phyloP scores from a whole-genome alignment of 2,329 filamentous ascomycete genomes.

The Helicocarpus griseus region DNA sequence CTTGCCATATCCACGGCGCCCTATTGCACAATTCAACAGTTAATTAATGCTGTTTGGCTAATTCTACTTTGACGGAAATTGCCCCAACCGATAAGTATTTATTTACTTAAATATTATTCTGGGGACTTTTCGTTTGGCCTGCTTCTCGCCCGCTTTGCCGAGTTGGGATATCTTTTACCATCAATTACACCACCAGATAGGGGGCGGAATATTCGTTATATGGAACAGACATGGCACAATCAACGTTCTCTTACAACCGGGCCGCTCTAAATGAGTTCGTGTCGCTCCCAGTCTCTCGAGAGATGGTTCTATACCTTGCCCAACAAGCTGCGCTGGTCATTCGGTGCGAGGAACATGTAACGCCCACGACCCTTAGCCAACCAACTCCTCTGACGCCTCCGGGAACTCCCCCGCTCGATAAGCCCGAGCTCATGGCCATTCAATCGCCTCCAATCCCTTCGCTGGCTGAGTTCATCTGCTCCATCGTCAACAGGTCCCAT shows the following conservation, averaged over 20 bases:
- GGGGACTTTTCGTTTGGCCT: not conserved
- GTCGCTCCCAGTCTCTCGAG: slow-evolving; percentile 36
- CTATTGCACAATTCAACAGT: not conserved
- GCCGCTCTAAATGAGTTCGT: slow-evolving; percentile 40
- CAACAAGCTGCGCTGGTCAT: slow-evolving; percentile 39
- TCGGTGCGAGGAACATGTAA: slow-evolving; percentile 43
- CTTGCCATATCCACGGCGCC: not conserved
- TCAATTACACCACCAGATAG: not conserved
- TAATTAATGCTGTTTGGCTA: not conserved
- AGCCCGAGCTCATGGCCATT: slow-evolving; percentile 18
- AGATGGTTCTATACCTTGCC: slow-evolving; percentile 40
- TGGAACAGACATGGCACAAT: slow-evolving; percentile 6
- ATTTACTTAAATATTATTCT: not conserved
- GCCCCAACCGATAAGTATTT: not conserved
- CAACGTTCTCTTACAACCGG: slow-evolving; percentile 23
- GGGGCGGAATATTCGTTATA: not conserved
- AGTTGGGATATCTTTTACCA: not conserved
- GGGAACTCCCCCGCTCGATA: slow-evolving; percentile 46
- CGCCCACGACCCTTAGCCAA: slow-evolving; percentile 27
- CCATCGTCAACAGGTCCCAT: slow-evolving; percentile 83
- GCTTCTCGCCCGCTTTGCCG: not conserved
- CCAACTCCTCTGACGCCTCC: slow-evolving; percentile 50
- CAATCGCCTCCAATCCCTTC: slow-evolving; percentile 55
- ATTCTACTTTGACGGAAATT: not conserved
- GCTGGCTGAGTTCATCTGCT: slow-evolving; percentile 82